Evolutionary conservation across 2,329 filamentous ascomycete species (phyloP), one percentile per base, ranked within the genome.

Genomic region (Esteya vermicola): DNA sequence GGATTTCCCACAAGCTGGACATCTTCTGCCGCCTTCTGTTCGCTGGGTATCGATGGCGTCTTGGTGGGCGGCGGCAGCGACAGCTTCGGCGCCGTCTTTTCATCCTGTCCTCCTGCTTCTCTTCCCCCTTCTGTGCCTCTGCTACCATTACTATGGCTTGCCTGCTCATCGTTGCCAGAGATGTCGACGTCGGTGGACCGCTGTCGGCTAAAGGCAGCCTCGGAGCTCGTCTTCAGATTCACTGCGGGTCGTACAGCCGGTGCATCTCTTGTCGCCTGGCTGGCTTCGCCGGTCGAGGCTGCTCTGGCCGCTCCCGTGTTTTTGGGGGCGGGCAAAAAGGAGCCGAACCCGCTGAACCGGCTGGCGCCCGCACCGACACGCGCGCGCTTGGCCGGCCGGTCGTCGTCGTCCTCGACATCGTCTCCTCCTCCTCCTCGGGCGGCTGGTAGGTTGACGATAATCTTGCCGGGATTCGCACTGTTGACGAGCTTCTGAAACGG

Each of bases 271-370:
- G 53, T 57, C 47, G 50, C 50, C 31, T 50, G 58, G 45, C 43
- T 42, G 44, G 38, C 42, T 46, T 51, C 55, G 47, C 52, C 50
- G 37, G 49, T 58, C 36, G 43, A 34, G 2, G 46, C 21, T 35
- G 47, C 54, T 9, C 56, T 55, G 14, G 54, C 44, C 47, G 61
- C 55, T 38, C 56, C 61, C 14, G 61, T 52, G 45, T 70, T 68
- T 55, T 94, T 96, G 4, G 89, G 88, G 21, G 88, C 69, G 3
- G 89, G 89, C 18, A 96, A 68, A 49, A 94, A 76, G 2, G 85
- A 78, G 55, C 89, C 91, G 64, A 95, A 91, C 3, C 79, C 82
- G 38, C 81, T 72, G 51, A 93, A 88, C 5, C 72, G 69, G 22
- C 78, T 75, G 4, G 44, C 48, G 5, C 47, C 46, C 9, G 37